Percentiles rank a stretch among this genome's conserved stretches.
Conservation (phyloP, 179 eudicot species). For the Spinacia oleracea region DNA sequence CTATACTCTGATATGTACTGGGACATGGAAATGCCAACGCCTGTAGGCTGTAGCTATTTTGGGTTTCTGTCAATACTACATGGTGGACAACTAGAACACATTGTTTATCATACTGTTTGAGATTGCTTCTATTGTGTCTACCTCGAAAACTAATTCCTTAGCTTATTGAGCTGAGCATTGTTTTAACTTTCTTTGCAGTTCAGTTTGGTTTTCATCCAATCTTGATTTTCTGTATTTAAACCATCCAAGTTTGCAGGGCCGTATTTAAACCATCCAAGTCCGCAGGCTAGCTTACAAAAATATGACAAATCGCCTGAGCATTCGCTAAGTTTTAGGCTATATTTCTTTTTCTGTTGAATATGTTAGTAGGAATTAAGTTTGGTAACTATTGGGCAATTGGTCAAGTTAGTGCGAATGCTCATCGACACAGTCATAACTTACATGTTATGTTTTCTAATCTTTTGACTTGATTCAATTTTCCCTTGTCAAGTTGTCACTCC, state of each 20-base stretch:
- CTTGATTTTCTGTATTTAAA: neutral
- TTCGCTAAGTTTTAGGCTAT: neutral
- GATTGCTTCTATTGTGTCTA: neutral
- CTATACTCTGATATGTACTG: neutral
- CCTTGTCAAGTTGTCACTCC: neutral
- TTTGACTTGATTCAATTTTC: neutral
- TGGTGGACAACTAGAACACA: neutral
- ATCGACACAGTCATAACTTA: neutral
- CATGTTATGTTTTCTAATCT: neutral
- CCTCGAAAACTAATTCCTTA: neutral
- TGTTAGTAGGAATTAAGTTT: neutral
- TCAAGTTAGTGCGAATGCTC: neutral
- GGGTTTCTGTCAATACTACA: neutral
- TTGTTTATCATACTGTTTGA: neutral
- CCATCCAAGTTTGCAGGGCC: too few relatives aligned
- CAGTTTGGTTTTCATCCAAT: neutral
- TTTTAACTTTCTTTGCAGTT: neutral
- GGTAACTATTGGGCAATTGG: neutral
- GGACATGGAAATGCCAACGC: neutral
- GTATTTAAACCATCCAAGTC: neutral
- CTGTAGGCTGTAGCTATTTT: neutral
- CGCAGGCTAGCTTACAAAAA: neutral
- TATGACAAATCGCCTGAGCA: neutral
- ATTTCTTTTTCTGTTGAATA: neutral
- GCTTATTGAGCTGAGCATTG: neutral